Conservation (phyloP, 176 grass and related monocot genomes). For the Oropetium thomaeum region DNA sequence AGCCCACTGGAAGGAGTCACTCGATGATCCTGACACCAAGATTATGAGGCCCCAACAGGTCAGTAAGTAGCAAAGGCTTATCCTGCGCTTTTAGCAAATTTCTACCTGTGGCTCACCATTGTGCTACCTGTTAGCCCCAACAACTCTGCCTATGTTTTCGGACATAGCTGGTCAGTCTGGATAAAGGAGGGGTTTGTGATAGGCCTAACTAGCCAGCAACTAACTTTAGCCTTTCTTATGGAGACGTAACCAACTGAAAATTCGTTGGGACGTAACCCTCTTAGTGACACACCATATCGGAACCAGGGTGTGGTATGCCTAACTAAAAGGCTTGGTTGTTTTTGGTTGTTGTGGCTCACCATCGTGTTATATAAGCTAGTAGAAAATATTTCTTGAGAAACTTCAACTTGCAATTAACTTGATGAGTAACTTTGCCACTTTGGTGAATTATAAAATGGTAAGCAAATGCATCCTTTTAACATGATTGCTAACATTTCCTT, state of each 20-base stretch:
- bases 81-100: not conserved
- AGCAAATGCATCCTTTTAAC: not conserved
- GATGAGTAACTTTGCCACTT: not conserved
- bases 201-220: too few relatives aligned
- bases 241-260: too few relatives aligned
- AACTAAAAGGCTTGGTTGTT: too few relatives aligned
- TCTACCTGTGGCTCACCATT: not conserved
- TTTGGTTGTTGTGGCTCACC: not conserved
- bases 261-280: too few relatives aligned
- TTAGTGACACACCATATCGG: too few relatives aligned
- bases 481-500: not conserved
- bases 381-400: not conserved
- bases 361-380: not conserved
- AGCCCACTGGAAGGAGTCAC: conserved; percentile 94
- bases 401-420: not conserved
- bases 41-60: conserved; percentile 99
- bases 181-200: too few relatives aligned
- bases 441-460: not conserved
- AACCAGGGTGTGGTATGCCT: too few relatives aligned
- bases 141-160: too few relatives aligned
- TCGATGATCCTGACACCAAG: conserved; percentile 94
- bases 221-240: too few relatives aligned
- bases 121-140: too few relatives aligned
- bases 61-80: not conserved
- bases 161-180: too few relatives aligned